A percentile compares a stretch with the other conserved stretches of the same genome.
Conservation (phyloP, 2,329 filamentous ascomycete species). For the Fusarium mundagurra region DNA sequence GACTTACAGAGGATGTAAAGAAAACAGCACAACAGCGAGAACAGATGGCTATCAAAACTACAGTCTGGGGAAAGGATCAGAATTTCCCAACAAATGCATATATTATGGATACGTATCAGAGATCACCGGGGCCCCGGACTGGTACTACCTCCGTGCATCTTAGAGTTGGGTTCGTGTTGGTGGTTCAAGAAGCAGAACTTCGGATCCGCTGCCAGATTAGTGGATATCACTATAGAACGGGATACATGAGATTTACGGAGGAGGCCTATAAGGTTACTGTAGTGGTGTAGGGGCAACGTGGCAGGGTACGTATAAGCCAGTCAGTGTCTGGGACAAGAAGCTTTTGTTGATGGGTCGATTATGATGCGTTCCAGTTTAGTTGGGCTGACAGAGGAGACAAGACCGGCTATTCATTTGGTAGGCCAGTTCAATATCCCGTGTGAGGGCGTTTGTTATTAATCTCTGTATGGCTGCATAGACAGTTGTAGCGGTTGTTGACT, state of each 20-base stretch:
- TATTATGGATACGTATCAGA: conserved; percentile 2
- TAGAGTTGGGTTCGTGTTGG: conserved; percentile 5
- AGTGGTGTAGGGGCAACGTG: conserved; percentile 8
- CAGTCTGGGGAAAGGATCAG: conserved; percentile 21
- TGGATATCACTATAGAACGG: not conserved
- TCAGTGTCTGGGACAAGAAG: not conserved
- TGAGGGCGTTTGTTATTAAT: not conserved
- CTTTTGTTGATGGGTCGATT: conserved; percentile 15
- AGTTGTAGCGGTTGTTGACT: not conserved
- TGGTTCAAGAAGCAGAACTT: conserved; percentile 29
- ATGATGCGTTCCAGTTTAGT: conserved; percentile 1
- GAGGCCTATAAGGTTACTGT: not conserved
- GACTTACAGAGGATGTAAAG: not conserved
- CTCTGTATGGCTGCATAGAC: not conserved
- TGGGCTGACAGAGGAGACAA: not conserved
- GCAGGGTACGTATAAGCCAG: not conserved
- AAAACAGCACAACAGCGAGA: not conserved
- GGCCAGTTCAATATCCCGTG: too few relatives aligned
- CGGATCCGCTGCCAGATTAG: conserved; percentile 32
- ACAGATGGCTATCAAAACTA: not conserved
- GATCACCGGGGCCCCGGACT: conserved; percentile 27
- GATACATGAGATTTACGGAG: not conserved
- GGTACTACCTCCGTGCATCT: conserved; percentile 9
- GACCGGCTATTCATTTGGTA: not conserved
- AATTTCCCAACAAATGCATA: not conserved